Evolutionary conservation across 257 asterid genomes (phyloP).

Genomic region (Nyctanthes arbortristis): DNA sequence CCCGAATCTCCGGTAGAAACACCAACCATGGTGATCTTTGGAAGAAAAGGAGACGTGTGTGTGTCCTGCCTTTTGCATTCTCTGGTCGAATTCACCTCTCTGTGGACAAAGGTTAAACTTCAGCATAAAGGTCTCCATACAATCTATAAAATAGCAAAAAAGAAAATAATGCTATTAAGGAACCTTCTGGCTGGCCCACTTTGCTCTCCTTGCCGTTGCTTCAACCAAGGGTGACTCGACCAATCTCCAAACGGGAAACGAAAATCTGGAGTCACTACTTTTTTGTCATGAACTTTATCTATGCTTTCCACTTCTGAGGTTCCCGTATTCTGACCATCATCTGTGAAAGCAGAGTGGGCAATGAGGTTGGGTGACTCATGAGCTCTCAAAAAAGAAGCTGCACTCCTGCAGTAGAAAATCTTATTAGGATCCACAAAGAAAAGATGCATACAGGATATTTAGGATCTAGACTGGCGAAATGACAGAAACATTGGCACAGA

Average conservation of each 20-base stretch:
- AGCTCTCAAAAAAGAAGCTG: conserved; percentile 67
- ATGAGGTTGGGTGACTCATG: conserved; percentile 41
- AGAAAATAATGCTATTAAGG: not conserved
- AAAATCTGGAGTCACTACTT: conserved; percentile 31
- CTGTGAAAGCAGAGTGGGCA: conserved; percentile 38
- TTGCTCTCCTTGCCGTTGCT: conserved; percentile 49
- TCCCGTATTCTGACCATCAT: conserved; percentile 34
- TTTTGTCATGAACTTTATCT: conserved; percentile 25
- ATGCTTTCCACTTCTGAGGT: conserved; percentile 31
- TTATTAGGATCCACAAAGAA: not conserved
- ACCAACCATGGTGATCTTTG: conserved; percentile 92
- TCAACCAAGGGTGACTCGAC: conserved; percentile 68
- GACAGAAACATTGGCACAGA: not conserved
- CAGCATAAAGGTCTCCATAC: conserved; percentile 5
- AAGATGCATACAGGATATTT: not conserved
- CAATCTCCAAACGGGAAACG: conserved; percentile 73
- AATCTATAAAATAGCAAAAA: not conserved
- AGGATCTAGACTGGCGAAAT: not conserved
- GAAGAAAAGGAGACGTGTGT: conserved; percentile 59
- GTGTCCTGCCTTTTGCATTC: conserved; percentile 39
- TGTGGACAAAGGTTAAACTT: conserved; percentile 24
- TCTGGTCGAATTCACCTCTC: conserved; percentile 28
- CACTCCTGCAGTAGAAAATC: conserved; percentile 54
- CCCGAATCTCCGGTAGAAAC: conserved; percentile 72
- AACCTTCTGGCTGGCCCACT: conserved; percentile 50